Evolutionary conservation across 1,139 yeast genomes (phyloP).

Genomic region (Candida smagusa): DNA sequence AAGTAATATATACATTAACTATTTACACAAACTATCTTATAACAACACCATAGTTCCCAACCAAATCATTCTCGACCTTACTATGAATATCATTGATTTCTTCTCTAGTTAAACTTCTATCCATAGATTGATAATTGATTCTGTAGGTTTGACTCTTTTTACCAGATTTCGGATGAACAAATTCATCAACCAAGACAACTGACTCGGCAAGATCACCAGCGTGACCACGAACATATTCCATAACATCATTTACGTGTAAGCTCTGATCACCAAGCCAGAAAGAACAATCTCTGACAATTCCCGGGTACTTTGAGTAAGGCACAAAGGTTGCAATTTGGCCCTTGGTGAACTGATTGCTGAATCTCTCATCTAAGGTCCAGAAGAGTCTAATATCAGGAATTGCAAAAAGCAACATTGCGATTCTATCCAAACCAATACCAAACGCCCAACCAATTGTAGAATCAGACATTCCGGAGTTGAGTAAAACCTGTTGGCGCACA

Average conservation of each 20-base stretch:
- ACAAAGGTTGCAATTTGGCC: conserved; percentile 69
- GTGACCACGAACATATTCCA: conserved; percentile 82
- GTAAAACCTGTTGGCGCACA: conserved; percentile 73
- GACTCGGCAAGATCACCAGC: conserved; percentile 91
- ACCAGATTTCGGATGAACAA: conserved; percentile 79
- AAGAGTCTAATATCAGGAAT: conserved; percentile 92
- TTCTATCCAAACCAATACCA: conserved; percentile 92
- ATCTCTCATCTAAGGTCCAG: conserved; percentile 86
- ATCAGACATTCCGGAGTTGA: conserved; percentile 64
- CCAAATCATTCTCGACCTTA: conserved; percentile 55
- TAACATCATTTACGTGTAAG: conserved; percentile 84
- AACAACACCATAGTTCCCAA: conserved; percentile 52
- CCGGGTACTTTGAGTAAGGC: conserved; percentile 91
- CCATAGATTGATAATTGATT: conserved; percentile 93
- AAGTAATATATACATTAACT: too few relatives aligned
- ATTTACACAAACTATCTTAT: conserved; percentile 41
- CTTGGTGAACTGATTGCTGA: conserved; percentile 63
- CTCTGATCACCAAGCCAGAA: conserved; percentile 70
- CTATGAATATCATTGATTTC: conserved; percentile 75
- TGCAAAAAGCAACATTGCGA: conserved; percentile 93
- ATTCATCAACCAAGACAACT: conserved; percentile 77
- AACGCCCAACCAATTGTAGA: conserved; percentile 91
- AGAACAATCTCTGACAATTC: conserved; percentile 81
- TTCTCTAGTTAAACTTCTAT: conserved; percentile 76
- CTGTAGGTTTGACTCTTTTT: conserved; percentile 82